These are phyloP conservation scores for Pythium aristosporum DNA, from an alignment of 352 stramenopile genomes.

Conservation along the genomic window DNA sequence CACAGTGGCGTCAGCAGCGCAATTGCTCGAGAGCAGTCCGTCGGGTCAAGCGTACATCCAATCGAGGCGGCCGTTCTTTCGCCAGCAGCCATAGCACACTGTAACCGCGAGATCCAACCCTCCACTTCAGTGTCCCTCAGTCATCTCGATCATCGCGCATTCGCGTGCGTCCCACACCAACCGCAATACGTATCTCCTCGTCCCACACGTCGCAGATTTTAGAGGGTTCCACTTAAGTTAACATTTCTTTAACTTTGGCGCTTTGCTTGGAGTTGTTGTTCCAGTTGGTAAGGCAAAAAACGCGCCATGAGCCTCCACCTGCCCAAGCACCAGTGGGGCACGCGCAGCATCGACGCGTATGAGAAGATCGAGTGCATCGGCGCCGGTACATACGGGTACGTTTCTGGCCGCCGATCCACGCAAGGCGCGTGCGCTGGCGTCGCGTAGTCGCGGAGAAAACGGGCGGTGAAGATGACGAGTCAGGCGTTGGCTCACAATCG, in stretches of 20 bases:
- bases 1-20: not conserved
- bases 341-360: constrained; percentile 78
- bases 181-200: not conserved
- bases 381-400: constrained; percentile 85
- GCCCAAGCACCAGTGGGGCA: constrained; percentile 84
- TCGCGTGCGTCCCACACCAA: not conserved
- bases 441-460: not conserved
- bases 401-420: not conserved
- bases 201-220: constrained; percentile 13
- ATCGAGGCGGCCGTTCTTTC: not conserved
- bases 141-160: not conserved
- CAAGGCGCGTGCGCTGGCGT: not conserved
- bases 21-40: not conserved
- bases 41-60: not conserved
- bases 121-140: not conserved
- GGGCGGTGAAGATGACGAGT: not conserved
- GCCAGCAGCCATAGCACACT: not conserved
- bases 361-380: constrained; percentile 90
- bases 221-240: constrained; percentile 4
- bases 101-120: not conserved
- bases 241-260: constrained; percentile 12
- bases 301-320: constrained; percentile 78
- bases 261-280: not conserved
- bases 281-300: not conserved
- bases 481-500: not conserved